Evolutionary conservation across 2,329 filamentous ascomycete genomes (phyloP).

Genomic region (Tolypocladium tropicale): DNA sequence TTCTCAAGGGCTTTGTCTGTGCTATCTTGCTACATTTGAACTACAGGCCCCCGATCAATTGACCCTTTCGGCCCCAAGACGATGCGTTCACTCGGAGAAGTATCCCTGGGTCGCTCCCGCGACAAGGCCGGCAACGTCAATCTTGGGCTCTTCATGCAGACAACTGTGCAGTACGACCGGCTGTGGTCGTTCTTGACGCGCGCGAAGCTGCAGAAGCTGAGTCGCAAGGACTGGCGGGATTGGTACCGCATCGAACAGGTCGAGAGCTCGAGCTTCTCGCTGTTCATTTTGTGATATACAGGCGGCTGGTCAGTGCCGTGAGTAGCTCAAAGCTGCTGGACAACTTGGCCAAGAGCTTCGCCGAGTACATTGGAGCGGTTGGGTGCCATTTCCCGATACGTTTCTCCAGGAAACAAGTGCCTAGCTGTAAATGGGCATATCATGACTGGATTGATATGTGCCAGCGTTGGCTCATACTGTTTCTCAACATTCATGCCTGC

Average conservation of each 20-base stretch:
- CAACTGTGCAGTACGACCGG: slow-evolving; percentile 33
- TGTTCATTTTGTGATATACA: slow-evolving; percentile 41
- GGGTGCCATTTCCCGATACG: slow-evolving; percentile 10
- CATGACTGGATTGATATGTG: neutral
- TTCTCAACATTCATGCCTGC: too few relatives aligned
- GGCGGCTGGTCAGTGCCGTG: slow-evolving; percentile 31
- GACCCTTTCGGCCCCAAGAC: slow-evolving; percentile 10
- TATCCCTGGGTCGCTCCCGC: slow-evolving; percentile 19
- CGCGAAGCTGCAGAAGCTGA: slow-evolving; percentile 22
- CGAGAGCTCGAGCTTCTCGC: slow-evolving; percentile 31
- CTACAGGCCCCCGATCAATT: slow-evolving; percentile 2
- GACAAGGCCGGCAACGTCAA: slow-evolving; percentile 35
- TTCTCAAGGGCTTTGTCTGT: too few relatives aligned
- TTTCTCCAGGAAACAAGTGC: slow-evolving; percentile 6
- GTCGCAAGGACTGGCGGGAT: slow-evolving; percentile 21
- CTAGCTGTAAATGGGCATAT: neutral
- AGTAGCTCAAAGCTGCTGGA: slow-evolving; percentile 38
- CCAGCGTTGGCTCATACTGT: neutral
- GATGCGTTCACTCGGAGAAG: slow-evolving; percentile 15
- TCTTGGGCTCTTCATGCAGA: slow-evolving; percentile 33
- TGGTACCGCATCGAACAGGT: slow-evolving; percentile 31
- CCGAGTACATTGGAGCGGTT: slow-evolving; percentile 31
- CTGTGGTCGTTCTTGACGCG: slow-evolving; percentile 29
- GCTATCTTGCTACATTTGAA: too few relatives aligned
- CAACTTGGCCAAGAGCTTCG: slow-evolving; percentile 41